phyloP scores from a whole-genome alignment of 1,139 yeast species.

The Debaryomyces psychrophilus region DNA sequence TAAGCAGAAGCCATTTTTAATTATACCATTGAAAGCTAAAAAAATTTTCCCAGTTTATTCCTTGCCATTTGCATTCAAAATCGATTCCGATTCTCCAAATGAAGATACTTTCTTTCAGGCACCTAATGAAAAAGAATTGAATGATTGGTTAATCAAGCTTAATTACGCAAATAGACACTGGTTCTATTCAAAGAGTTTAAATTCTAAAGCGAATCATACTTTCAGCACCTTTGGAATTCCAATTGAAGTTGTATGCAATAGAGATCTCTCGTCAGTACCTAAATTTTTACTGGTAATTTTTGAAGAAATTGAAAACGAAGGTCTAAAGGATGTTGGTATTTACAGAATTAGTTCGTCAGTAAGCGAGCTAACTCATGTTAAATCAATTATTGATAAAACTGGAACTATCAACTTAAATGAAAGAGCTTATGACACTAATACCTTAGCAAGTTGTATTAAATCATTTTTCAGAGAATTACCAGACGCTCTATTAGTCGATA shows the following conservation, averaged over 20 bases:
- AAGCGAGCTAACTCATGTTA: constrained; percentile 72
- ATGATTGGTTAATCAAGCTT: constrained; percentile 70
- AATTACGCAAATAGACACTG: constrained; percentile 57
- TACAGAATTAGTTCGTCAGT: constrained; percentile 91
- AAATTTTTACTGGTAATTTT: constrained; percentile 64
- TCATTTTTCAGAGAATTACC: constrained; percentile 86
- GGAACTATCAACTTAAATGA: constrained; percentile 62
- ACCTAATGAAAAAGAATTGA: constrained; percentile 60
- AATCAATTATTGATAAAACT: constrained; percentile 71
- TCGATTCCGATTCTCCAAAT: constrained; percentile 53
- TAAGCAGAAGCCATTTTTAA: constrained; percentile 58
- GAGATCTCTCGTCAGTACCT: constrained; percentile 70
- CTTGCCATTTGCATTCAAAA: constrained; percentile 60
- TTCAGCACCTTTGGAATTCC: constrained; percentile 87
- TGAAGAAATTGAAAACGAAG: constrained; percentile 77
- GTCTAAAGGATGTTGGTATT: constrained; percentile 87
- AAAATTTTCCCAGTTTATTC: constrained; percentile 59
- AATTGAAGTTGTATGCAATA: constrained; percentile 67
- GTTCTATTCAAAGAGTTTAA: constrained; percentile 52
- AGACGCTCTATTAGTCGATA: constrained; percentile 73
- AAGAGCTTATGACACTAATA: constrained; percentile 80
- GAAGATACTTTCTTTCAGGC: constrained; percentile 75
- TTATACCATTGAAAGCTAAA: constrained; percentile 56
- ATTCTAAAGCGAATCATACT: constrained; percentile 29
- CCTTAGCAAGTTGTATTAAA: constrained; percentile 88